Base-by-base conservation (phyloP, 208 protist genomes). In the Acanthamoeba castellanii region DNA sequence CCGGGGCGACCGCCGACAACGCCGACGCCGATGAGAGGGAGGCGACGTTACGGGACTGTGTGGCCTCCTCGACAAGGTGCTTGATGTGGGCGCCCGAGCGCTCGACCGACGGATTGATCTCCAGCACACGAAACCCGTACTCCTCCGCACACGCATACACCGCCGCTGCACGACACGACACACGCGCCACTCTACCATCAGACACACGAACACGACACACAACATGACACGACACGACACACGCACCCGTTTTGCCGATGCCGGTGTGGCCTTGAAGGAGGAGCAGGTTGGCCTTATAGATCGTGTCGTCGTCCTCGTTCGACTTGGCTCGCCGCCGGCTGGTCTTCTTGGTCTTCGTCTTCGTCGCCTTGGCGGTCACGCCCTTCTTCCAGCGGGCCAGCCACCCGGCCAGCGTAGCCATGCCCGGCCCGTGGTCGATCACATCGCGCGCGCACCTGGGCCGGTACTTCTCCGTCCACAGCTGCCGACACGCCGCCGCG, bases 81-180 rank as follows among this genome's bases (percentile, higher is more conserved):
- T 66, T 89, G 30, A 89, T 34, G 27, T 89, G 45, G 42, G 50
- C 50, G 37, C 81, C 81, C 16, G 45, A 42, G n/a, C 81, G 45
- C 0, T 64, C 52, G 30, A 89, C 52, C 50, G 81, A 55, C 14
- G 81, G 52, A 34, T 89, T 89, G 52, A 89, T 64, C 81, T 89
- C 81, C 0, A 89, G 52, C 52, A 89, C 52, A 13, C 81, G 81
- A 27, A 66, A 89, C 27, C 52, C 50, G 81, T 37, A 34, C 52
- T 89, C 81, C 45, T 89, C 50, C 42, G 81, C 81, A 34, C 81
- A 89, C 25, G 81, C 81, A n/a, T 89, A 89, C 7, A 89, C 81
- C 81, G 52, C 25, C 9, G 81, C 81, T 55, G 78, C 27, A 27
- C 20, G n/a, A 47, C 30, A 42, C 25, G 34, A 47, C 74, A 47